phyloP scores from a whole-genome alignment of 306 rosid species.

The Astragalus glycyphyllos region DNA sequence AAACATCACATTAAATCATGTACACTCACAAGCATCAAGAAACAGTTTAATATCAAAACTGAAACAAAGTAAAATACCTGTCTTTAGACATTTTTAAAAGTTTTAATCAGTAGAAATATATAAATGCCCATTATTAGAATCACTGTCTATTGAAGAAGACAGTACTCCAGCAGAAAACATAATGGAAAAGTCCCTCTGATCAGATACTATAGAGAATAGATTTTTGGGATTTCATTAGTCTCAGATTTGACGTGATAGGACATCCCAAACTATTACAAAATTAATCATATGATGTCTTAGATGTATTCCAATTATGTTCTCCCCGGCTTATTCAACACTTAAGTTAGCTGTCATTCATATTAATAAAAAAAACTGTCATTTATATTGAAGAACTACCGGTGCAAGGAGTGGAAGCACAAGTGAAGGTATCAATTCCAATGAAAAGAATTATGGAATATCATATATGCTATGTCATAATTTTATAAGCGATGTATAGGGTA shows the following conservation, averaged over 20 bases:
- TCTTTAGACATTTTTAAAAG: constrained; percentile 6
- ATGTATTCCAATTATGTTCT: constrained; percentile 26
- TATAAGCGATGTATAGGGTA: not conserved
- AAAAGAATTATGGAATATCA: constrained; percentile 29
- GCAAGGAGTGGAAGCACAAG: constrained; percentile 15
- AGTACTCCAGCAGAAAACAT: constrained; percentile 34
- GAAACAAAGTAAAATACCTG: constrained; percentile 20
- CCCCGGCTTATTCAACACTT: constrained; percentile 28
- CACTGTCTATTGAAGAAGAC: constrained; percentile 24
- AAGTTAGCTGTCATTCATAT: constrained; percentile 11
- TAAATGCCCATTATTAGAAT: constrained; percentile 11
- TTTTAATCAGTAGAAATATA: constrained; percentile 10
- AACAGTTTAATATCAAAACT: constrained; percentile 26
- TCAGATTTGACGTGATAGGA: constrained; percentile 10
- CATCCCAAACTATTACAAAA: constrained; percentile 32
- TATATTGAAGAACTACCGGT: constrained; percentile 26
- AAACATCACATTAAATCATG: too few species aligned
- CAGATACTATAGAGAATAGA: constrained; percentile 28
- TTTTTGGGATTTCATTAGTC: constrained; percentile 29
- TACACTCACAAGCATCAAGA: too few species aligned
- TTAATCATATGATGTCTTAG: constrained; percentile 13
- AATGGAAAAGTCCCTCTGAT: constrained; percentile 13
- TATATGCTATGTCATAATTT: constrained; percentile 17
- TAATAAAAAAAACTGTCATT: not conserved
- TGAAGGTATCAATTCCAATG: constrained; percentile 26